Conservation (phyloP, 164 flowering plant species). For the Euptelea pleiosperma region DNA sequence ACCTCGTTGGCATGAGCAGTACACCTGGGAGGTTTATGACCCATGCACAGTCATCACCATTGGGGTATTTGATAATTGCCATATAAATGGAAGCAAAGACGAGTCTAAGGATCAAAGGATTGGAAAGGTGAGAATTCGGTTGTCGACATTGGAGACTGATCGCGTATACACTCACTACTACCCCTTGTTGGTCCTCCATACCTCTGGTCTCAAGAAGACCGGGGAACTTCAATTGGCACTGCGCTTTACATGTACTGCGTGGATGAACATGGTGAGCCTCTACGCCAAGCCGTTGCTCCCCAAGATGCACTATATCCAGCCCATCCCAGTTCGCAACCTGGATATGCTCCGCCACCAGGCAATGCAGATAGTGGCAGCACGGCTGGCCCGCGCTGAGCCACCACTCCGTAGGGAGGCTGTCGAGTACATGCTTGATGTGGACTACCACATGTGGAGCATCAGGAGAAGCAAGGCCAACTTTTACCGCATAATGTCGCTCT, state of each 20-base stretch:
- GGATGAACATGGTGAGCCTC: conserved; percentile 71
- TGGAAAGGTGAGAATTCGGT: conserved; percentile 75
- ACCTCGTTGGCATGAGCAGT: conserved; percentile 88
- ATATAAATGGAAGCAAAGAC: conserved; percentile 43
- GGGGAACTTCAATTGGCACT: conserved; percentile 78
- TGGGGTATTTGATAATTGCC: conserved; percentile 74
- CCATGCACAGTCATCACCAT: conserved; percentile 86
- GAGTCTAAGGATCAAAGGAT: conserved; percentile 52
- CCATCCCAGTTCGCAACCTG: conserved; percentile 52
- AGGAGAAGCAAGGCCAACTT: conserved; percentile 81
- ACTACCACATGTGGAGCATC: conserved; percentile 68
- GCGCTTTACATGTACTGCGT: conserved; percentile 72
- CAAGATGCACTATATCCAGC: conserved; percentile 74
- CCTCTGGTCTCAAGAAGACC: conserved; percentile 57
- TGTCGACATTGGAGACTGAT: conserved; percentile 69
- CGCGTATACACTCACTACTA: conserved; percentile 65
- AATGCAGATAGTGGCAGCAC: conserved; percentile 58
- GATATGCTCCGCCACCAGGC: conserved; percentile 71
- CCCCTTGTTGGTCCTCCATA: conserved; percentile 50
- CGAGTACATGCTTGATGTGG: conserved; percentile 80
- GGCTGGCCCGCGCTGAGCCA: conserved; percentile 74
- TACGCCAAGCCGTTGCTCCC: conserved; percentile 78
- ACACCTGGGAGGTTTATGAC: conserved; percentile 84
- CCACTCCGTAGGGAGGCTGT: conserved; percentile 67
- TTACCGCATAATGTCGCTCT: conserved; percentile 50